Conservation (phyloP, 176 grass and related monocot genomes). For the Lolium perenne region DNA sequence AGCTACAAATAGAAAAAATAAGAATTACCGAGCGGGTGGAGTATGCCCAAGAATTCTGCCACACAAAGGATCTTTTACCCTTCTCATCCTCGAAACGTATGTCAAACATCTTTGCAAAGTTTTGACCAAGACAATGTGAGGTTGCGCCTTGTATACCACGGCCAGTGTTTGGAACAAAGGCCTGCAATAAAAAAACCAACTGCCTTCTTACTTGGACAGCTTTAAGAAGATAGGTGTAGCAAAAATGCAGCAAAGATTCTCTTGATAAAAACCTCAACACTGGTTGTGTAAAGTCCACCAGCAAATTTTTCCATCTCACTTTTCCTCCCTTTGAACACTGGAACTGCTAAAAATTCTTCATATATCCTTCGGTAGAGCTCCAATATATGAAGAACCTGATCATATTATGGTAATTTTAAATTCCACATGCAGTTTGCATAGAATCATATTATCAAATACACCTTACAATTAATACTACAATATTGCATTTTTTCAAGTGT, state of each 20-base stretch:
- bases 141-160: constrained; percentile 95
- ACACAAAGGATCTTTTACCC: constrained; percentile 76
- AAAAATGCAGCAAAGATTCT: not conserved
- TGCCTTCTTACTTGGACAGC: not conserved
- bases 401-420: constrained; percentile 6
- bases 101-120: constrained; percentile 95
- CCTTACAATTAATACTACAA: not conserved
- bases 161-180: constrained; percentile 78
- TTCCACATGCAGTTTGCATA: not conserved
- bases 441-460: not conserved
- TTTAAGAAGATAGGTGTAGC: not conserved
- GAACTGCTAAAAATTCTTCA: constrained; percentile 93
- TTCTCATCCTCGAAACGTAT: constrained; percentile 92
- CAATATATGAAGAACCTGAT: constrained; percentile 90
- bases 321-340: constrained; percentile 87
- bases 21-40: constrained; percentile 87
- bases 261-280: constrained; percentile 76
- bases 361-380: constrained; percentile 93
- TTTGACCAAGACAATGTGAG: constrained; percentile 93
- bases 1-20: constrained; percentile 7
- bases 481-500: not conserved
- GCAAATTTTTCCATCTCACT: constrained; percentile 97
- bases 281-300: constrained; percentile 85
- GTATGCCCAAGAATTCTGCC: constrained; percentile 98
- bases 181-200: constrained; percentile 43